These are phyloP conservation scores for Meyerozyma elateridarum DNA, from an alignment of 1,139 yeast genomes.

Conservation along the genomic window DNA sequence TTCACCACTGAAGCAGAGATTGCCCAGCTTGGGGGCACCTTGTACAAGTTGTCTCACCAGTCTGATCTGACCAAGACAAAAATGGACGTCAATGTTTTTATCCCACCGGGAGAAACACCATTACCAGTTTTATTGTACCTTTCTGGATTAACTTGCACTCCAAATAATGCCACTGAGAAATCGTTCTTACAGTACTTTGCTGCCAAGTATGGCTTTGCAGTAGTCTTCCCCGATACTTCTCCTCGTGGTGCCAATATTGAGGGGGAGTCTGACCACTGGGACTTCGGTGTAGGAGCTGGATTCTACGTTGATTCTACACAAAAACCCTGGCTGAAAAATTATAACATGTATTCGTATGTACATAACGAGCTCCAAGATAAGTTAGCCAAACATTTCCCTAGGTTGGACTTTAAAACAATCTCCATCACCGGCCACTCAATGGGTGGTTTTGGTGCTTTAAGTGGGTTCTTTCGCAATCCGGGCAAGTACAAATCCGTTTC, in stretches of 20 bases:
- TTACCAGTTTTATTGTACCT: conserved; percentile 76
- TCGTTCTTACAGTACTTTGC: conserved; percentile 85
- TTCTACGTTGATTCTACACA: conserved; percentile 83
- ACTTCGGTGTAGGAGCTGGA: conserved; percentile 94
- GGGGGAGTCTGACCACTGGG: conserved; percentile 83
- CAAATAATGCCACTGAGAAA: conserved; percentile 92
- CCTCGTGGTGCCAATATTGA: conserved; percentile 86
- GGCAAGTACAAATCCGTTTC: conserved; percentile 75
- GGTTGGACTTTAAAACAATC: conserved; percentile 52
- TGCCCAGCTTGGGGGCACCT: conserved; percentile 68
- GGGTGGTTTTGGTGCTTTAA: conserved; percentile 96
- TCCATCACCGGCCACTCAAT: conserved; percentile 93
- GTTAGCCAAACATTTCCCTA: conserved; percentile 42
- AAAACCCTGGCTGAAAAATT: conserved; percentile 66
- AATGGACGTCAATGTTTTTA: conserved; percentile 79
- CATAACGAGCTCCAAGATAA: conserved; percentile 62
- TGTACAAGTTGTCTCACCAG: conserved; percentile 70
- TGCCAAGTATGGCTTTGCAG: conserved; percentile 73
- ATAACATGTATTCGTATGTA: conserved; percentile 83
- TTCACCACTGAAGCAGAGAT: conserved; percentile 56
- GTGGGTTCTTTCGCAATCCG: conserved; percentile 71
- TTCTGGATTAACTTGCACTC: conserved; percentile 91
- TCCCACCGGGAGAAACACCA: conserved; percentile 51
- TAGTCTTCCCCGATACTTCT: conserved; percentile 94
- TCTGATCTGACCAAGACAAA: conserved; percentile 61